Conservation (phyloP, 1,139 yeast species). For the Hyphopichia pseudoburtonii region DNA sequence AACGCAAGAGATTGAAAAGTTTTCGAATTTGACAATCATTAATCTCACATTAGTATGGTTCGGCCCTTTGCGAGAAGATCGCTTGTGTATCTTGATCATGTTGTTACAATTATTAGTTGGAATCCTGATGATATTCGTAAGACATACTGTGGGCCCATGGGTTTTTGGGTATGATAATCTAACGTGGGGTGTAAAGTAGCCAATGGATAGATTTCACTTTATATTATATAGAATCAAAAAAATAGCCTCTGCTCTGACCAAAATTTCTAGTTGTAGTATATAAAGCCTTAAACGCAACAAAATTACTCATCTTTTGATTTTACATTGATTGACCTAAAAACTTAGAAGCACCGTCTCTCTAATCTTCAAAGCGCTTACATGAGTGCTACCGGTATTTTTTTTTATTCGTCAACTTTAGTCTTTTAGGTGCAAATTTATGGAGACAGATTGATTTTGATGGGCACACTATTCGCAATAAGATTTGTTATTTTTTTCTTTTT, state of each 20-base stretch:
- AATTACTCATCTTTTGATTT: no score
- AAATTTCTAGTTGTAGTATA: no score
- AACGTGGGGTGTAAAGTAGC: slow-evolving; percentile 42
- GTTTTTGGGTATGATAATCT: slow-evolving; percentile 88
- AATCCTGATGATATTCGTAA: slow-evolving; percentile 58
- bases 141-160: slow-evolving; percentile 87
- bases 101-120: slow-evolving; percentile 67
- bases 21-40: slow-evolving; percentile 84
- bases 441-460: neutral
- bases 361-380: no score
- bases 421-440: neutral
- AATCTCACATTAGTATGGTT: slow-evolving; percentile 79
- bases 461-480: neutral
- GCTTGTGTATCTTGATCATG: slow-evolving; percentile 60
- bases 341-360: no score
- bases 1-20: slow-evolving; percentile 38
- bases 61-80: slow-evolving; percentile 89
- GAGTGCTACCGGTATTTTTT: no score
- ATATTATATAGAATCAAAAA: no score
- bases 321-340: no score
- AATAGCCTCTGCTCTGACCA: no score
- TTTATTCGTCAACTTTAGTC: no score
- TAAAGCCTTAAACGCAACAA: no score
- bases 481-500: slow-evolving; percentile 1
- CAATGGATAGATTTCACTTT: no score